Evolutionary conservation across 495 filamentous ascomycete genomes (phyloP), one percentile per base, ranked within the genome.

Genomic region (Cudoniella acicularis): DNA sequence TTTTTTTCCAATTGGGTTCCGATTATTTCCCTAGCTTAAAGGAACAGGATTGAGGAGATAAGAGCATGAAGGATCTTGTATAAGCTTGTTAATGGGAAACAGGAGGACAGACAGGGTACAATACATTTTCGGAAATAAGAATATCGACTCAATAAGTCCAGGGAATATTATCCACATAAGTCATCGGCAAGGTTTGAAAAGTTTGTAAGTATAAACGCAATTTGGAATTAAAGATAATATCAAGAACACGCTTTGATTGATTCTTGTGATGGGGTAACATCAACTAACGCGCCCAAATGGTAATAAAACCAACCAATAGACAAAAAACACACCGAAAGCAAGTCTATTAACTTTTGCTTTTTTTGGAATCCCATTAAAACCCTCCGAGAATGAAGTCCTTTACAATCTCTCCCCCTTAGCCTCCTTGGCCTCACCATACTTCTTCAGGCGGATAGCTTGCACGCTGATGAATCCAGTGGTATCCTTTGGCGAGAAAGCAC

Each of bases 381-480:
- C n/a, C n/a, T 36, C 30, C 30, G 30, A 36, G 30, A 36, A 36
- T 6, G 30, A 36, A 36, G 30, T 36, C 4, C 30, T 36, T 36
- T 36, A 36, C 30, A 36, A 36, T 36, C 30, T 36, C 30, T 36
- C 30, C 6, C 30, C 30, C 30, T 36, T 36, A 13, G 30, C 30
- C 6, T 36, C 13, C 30, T 36, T 36, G 30, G 30, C 30, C 4
- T 36, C 30, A 36, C 90, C 91, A 66, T 89, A 96, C 81, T 96
- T 96, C 86, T 94, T 91, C 53, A 96, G 79, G 56, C 92, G 83
- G 72, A 96, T 96, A 48, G 87, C 86, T 66, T 90, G 80, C 57
- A 95, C 87, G 56, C 72, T 81, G 68, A 96, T 92, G 76, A 96
- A 95, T 25, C 90, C 89, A 27, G 84, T 65, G 20, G 86, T 88